Percentiles rank a stretch among this genome's conserved stretches.
These are phyloP conservation scores for Filobasidium floriforme DNA, from an alignment of 768 basidiomycete species.

Conservation along the genomic window DNA sequence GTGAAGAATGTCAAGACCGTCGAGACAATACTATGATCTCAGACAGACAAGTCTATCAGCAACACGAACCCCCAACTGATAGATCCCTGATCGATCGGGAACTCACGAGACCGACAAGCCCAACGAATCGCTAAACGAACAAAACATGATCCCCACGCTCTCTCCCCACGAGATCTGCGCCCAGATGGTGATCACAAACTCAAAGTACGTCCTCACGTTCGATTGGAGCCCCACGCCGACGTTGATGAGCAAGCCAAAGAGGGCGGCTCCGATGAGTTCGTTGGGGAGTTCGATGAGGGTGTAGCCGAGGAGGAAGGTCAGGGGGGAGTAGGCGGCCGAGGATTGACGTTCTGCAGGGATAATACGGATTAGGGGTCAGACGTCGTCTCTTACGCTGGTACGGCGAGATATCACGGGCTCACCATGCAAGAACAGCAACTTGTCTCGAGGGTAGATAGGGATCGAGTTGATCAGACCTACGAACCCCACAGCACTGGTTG, in stretches of 20 bases:
- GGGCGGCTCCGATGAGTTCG: conserved; percentile 41
- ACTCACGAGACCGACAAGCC: conserved; percentile 44
- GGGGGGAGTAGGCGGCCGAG: conserved; percentile 46
- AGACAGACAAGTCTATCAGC: background rate
- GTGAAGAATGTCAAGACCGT: conserved; percentile 36
- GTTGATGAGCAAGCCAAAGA: conserved; percentile 35
- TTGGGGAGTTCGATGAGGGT: conserved; percentile 45
- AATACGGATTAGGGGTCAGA: background rate
- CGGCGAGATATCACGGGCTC: background rate
- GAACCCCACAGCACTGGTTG: conserved; percentile 43
- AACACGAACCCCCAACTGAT: too few species aligned
- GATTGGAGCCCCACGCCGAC: conserved; percentile 44
- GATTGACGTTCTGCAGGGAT: conserved; percentile 38
- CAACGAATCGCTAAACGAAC: conserved; percentile 38
- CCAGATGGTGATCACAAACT: conserved; percentile 43
- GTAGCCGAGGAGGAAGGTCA: conserved; percentile 47
- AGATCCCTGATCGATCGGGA: too few species aligned
- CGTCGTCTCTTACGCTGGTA: too few species aligned
- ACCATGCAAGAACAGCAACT: conserved; percentile 48
- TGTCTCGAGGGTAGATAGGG: conserved; percentile 49
- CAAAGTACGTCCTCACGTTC: conserved; percentile 43
- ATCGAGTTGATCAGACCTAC: conserved; percentile 46
- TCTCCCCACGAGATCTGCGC: conserved; percentile 44
- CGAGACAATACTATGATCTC: conserved; percentile 28
- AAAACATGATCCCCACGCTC: conserved; percentile 43